These are phyloP conservation scores for Euphorbia corollata DNA, from an alignment of 441 rosid species.

Conservation along the genomic window DNA sequence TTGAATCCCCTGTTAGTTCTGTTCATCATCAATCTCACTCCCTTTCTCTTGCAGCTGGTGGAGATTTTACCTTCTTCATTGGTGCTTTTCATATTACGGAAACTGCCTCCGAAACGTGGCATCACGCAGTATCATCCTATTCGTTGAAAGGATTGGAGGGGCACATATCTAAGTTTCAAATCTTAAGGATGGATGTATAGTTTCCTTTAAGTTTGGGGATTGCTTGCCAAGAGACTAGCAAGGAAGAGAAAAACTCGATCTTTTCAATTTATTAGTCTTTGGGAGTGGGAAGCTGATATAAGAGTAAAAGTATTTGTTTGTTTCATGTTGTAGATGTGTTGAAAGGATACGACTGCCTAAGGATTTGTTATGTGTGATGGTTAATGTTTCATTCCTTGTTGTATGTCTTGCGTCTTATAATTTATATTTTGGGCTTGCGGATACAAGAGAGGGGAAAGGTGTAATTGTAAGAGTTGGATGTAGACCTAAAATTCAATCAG, in stretches of 20 bases:
- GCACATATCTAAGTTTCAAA: background rate
- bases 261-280: background rate
- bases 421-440: background rate
- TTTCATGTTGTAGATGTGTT: conserved; percentile 17
- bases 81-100: conserved; percentile 80
- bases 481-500: background rate
- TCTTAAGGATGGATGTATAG: conserved; percentile 10
- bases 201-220: conserved; percentile 7
- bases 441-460: background rate
- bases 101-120: conserved; percentile 79
- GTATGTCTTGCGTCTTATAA: conserved; percentile 8
- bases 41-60: conserved; percentile 49
- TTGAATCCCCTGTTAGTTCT: background rate
- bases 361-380: conserved; percentile 13
- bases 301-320: conserved; percentile 14
- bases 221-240: background rate
- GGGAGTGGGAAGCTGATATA: conserved; percentile 15
- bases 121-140: conserved; percentile 75
- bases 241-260: background rate
- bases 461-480: conserved; percentile 2
- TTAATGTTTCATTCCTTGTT: background rate
- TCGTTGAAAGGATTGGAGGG: conserved; percentile 30
- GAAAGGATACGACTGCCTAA: conserved; percentile 13
- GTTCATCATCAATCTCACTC: background rate
- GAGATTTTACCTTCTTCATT: conserved; percentile 77